Evolutionary conservation across 768 basidiomycete genomes (phyloP).

Genomic region (Chalciporus sphaerocephalus): DNA sequence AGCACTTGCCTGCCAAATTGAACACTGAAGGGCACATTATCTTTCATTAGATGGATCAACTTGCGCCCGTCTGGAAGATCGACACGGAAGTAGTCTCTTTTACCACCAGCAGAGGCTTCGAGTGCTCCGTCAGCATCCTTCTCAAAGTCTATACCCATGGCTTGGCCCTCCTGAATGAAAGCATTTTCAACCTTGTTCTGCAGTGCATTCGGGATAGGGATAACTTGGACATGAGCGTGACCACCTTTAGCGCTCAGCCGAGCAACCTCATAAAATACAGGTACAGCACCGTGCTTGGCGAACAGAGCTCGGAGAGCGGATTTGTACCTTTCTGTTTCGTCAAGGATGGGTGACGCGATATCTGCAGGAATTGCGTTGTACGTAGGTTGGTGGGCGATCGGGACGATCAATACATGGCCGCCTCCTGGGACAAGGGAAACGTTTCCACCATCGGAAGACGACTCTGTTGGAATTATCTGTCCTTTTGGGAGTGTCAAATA

Average conservation of each 20-base stretch:
- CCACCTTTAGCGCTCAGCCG: constrained; percentile 81
- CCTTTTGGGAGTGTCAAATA: constrained; percentile 97
- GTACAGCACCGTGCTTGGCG: constrained; percentile 58
- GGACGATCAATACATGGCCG: constrained; percentile 91
- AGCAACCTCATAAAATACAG: constrained; percentile 86
- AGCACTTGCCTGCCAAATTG: constrained; percentile 94
- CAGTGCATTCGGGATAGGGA: constrained; percentile 68
- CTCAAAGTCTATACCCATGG: constrained; percentile 71
- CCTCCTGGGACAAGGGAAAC: constrained; percentile 74
- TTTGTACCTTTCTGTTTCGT: constrained; percentile 84
- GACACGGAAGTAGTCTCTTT: constrained; percentile 82
- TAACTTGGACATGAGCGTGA: constrained; percentile 88
- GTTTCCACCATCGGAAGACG: constrained; percentile 40
- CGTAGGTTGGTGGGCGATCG: constrained; percentile 91
- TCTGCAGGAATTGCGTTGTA: constrained; percentile 77
- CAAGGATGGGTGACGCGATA: constrained; percentile 65
- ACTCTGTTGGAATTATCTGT: constrained; percentile 82
- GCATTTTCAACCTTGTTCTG: constrained; percentile 61
- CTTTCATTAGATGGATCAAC: constrained; percentile 82
- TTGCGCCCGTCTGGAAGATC: constrained; percentile 83
- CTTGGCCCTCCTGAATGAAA: constrained; percentile 68
- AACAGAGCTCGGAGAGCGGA: constrained; percentile 68
- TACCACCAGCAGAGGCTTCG: constrained; percentile 42
- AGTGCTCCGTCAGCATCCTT: constrained; percentile 62
- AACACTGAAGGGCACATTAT: constrained; percentile 74